phyloP scores from a whole-genome alignment of 1,139 yeast species.

The Geotrichum carabidarum region DNA sequence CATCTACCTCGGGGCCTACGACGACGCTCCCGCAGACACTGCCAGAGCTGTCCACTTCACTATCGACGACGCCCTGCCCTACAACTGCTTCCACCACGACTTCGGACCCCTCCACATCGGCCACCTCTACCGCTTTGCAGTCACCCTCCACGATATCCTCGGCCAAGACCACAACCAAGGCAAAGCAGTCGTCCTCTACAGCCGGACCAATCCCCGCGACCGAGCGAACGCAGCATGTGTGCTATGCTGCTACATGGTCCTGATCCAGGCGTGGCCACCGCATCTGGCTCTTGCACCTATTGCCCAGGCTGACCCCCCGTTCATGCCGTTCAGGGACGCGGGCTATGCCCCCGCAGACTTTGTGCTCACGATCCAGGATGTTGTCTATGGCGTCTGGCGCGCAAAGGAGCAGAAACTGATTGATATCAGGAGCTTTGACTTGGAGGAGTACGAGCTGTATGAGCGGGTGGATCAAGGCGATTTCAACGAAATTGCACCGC shows the following conservation, averaged over 20 bases:
- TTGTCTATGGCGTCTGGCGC: constrained; percentile 94
- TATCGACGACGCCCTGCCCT: constrained; percentile 84
- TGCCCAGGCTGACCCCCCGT: constrained; percentile 87
- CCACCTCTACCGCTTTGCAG: constrained; percentile 89
- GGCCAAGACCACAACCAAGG: constrained; percentile 83
- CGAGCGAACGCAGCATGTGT: constrained; percentile 95
- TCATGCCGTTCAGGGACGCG: constrained; percentile 93
- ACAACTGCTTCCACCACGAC: constrained; percentile 91
- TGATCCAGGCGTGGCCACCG: constrained; percentile 97
- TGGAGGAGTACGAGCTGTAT: constrained; percentile 87
- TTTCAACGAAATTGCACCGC: constrained; percentile 84
- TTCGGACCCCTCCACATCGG: constrained; percentile 96
- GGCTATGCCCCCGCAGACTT: constrained; percentile 95
- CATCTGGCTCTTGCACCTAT: constrained; percentile 94
- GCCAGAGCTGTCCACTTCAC: constrained; percentile 78
- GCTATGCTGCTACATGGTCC: constrained; percentile 87
- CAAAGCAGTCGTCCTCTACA: constrained; percentile 85
- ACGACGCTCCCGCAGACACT: constrained; percentile 70
- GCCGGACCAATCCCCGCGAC: constrained; percentile 72
- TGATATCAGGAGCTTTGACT: constrained; percentile 79
- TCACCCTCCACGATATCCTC: constrained; percentile 81
- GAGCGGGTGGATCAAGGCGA: constrained; percentile 97
- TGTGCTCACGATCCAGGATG: constrained; percentile 86
- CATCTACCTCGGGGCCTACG: constrained; percentile 87
- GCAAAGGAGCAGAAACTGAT: constrained; percentile 89